Base-by-base conservation (phyloP, 345 rosid species). In the Pistacia integerrima region DNA sequence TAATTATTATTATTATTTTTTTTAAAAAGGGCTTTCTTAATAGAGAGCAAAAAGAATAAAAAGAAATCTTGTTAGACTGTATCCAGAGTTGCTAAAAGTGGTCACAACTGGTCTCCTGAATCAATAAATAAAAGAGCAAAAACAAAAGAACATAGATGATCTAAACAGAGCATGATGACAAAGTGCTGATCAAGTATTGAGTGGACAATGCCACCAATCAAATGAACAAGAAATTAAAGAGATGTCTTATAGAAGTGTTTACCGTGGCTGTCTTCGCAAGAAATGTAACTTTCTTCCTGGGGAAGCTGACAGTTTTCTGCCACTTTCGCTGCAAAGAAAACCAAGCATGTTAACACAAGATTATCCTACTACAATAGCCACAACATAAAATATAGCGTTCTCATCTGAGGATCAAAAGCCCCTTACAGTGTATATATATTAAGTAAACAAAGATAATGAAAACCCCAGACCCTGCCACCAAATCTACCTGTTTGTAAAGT, bases 211-310 rank as follows among this genome's bases (percentile, higher is more conserved):
- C 69, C 16, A 22, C 52, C 69, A 59, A 67, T 28, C 57, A 58
- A 11, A n/a, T 25, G 52, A 69, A 59, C 38, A 70, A 33, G 3
- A 58, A 44, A 4, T 9, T 68, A 46, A 41, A 28, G 44, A 22
- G 59, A 58, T 36, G 14, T 64, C 35, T 59, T 28, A 30, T 51
- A 20, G 64, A 57, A 51, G 65, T 59, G 72, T 56, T 75, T 69
- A 79, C 82, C 82, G 28, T 63, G 73, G 78, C 72, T 79, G 76
- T 69, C 80, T 48, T 82, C 82, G 63, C 14, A 73, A 69, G 76
- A 64, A 38, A 79, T 33, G 51, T 64, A 51, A 73, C 64, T 67
- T 22, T 79, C 80, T 68, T 72, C 76, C 63, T 35, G 20, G 41
- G 58, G 78, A 73, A 72, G 68, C 44, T 35, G 80, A 63, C 60